Evolutionary conservation across 2,329 filamentous ascomycete genomes (phyloP).

Genomic region (Penicillium sp.): DNA sequence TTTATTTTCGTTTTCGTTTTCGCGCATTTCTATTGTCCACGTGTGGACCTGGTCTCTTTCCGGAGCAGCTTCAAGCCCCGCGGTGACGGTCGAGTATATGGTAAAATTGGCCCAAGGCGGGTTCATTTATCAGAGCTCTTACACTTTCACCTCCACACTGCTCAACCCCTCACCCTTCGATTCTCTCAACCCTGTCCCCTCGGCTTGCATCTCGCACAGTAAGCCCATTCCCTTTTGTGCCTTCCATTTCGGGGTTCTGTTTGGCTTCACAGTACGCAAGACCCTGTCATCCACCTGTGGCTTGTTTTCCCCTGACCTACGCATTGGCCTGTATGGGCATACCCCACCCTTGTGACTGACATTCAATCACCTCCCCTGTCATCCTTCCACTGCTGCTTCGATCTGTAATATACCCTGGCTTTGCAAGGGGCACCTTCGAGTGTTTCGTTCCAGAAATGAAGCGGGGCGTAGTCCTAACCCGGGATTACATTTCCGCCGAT

Average conservation of each 20-base stretch:
- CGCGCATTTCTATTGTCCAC: not conserved
- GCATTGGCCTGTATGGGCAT: not conserved
- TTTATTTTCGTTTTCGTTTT: not conserved
- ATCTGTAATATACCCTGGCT: constrained; percentile 5
- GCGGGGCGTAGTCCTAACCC: not conserved
- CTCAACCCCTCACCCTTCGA: not conserved
- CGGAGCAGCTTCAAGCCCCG: constrained; percentile 1
- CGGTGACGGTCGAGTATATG: constrained; percentile 10
- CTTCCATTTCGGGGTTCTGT: not conserved
- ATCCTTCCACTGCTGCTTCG: constrained; percentile 11
- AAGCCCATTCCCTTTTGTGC: constrained; percentile 2
- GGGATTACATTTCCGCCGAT: not conserved
- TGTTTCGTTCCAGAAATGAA: not conserved
- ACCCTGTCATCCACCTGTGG: not conserved
- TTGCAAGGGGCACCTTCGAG: not conserved
- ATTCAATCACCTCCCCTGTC: not conserved
- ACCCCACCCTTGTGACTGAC: not conserved
- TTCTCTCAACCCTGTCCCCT: not conserved
- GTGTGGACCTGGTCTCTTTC: constrained; percentile 2
- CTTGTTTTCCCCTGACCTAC: not conserved
- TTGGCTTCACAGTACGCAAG: not conserved
- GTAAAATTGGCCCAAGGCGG: not conserved
- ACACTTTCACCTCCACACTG: not conserved
- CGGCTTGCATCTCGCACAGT: constrained; percentile 7
- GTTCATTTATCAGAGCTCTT: not conserved